These are phyloP conservation scores for Fusarium oxysporum DNA, from an alignment of 2,329 filamentous ascomycete genomes.

Conservation along the genomic window DNA sequence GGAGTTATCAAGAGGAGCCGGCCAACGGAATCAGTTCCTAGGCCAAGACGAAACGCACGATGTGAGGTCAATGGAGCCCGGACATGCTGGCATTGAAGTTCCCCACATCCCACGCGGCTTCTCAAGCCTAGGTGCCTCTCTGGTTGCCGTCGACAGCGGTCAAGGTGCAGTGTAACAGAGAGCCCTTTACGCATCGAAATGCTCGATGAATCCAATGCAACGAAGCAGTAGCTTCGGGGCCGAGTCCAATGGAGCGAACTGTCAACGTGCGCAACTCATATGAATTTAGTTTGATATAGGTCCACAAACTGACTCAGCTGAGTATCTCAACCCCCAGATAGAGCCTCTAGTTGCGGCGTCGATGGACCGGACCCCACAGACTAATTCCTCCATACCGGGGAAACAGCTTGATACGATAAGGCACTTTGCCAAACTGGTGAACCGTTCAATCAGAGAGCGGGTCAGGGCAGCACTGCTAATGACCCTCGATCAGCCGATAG, in stretches of 20 bases:
- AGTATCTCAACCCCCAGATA: conserved; percentile 25
- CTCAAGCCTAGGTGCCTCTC: conserved; percentile 12
- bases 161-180: conserved; percentile 18
- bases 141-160: conserved; percentile 16
- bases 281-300: not conserved
- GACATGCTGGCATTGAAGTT: conserved; percentile 20
- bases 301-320: conserved; percentile 35
- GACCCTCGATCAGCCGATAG: conserved; percentile 13
- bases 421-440: conserved; percentile 5
- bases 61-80: conserved; percentile 32
- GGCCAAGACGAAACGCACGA: conserved; percentile 32
- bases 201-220: not conserved
- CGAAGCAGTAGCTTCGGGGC: not conserved
- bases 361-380: conserved; percentile 40
- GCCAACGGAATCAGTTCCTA: conserved; percentile 31
- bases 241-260: conserved; percentile 1
- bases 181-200: not conserved
- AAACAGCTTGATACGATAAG: conserved; percentile 24
- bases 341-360: conserved; percentile 12
- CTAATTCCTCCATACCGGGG: conserved; percentile 20
- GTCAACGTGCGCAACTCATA: not conserved
- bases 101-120: conserved; percentile 37
- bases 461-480: not conserved
- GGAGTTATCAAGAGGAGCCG: conserved; percentile 10
- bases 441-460: conserved; percentile 6